These are phyloP conservation scores for Ajuga chamaepitys DNA, from an alignment of 257 asterid species.

Conservation along the genomic window DNA sequence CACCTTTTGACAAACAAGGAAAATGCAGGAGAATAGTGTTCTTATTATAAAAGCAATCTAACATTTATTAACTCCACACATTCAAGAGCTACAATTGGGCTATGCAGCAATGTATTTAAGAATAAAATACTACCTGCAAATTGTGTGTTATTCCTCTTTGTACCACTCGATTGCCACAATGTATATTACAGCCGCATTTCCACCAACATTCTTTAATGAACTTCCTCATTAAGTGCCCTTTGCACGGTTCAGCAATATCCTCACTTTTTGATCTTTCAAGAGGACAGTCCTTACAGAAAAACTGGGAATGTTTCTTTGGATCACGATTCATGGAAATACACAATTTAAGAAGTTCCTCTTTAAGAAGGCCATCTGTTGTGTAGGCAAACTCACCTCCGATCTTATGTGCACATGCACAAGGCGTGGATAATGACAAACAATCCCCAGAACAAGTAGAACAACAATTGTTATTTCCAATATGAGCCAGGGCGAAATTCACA, in stretches of 20 bases:
- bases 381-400: constrained; percentile 77
- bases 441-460: constrained; percentile 69
- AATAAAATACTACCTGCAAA: constrained; percentile 53
- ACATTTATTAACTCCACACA: neutral
- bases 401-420: constrained; percentile 74
- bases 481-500: constrained; percentile 61
- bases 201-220: constrained; percentile 94
- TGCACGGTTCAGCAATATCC: constrained; percentile 64
- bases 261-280: constrained; percentile 64
- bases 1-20: constrained; percentile 41
- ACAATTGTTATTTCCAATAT: constrained; percentile 51
- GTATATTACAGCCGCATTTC: constrained; percentile 80
- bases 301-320: constrained; percentile 54
- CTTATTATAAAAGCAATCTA: neutral
- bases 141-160: constrained; percentile 77
- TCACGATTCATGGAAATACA: constrained; percentile 69
- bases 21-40: neutral
- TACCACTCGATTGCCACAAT: constrained; percentile 92
- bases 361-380: constrained; percentile 68
- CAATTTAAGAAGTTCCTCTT: constrained; percentile 60
- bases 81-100: neutral
- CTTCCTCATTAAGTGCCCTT: constrained; percentile 79
- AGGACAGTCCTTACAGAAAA: constrained; percentile 83
- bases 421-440: constrained; percentile 49
- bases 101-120: neutral